phyloP scores from a whole-genome alignment of 2,329 filamentous ascomycete genomes.

The Cladophialophora chaetospira region DNA sequence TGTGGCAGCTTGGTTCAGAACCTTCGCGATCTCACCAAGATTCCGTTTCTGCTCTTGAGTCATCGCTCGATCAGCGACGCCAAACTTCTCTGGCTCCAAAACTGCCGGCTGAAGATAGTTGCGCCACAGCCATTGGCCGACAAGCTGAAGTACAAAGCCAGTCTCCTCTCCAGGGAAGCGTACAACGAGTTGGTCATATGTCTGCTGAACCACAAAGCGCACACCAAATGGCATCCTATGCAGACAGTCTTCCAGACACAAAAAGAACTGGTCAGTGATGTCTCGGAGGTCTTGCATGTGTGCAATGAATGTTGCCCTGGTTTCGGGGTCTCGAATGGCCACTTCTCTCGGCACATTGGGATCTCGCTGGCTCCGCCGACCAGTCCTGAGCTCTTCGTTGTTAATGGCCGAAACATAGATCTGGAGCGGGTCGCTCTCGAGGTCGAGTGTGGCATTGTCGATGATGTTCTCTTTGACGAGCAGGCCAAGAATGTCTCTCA shows the following conservation, averaged over 20 bases:
- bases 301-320: conserved; percentile 87
- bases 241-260: conserved; percentile 76
- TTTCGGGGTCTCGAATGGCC: conserved; percentile 94
- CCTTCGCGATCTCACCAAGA: conserved; percentile 84
- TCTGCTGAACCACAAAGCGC: conserved; percentile 82
- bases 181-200: conserved; percentile 73
- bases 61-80: conserved; percentile 85
- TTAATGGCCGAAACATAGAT: conserved; percentile 96
- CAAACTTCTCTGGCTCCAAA: conserved; percentile 86
- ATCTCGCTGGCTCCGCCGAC: conserved; percentile 75
- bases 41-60: conserved; percentile 93
- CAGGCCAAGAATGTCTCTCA: conserved; percentile 81
- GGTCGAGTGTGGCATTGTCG: conserved; percentile 83
- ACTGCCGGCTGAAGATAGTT: conserved; percentile 90
- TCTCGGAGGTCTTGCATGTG: conserved; percentile 92
- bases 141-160: conserved; percentile 75
- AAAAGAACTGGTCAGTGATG: conserved; percentile 88
- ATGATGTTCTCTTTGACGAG: conserved; percentile 90
- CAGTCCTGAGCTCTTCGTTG: conserved; percentile 93
- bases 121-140: conserved; percentile 90
- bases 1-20: conserved; percentile 84
- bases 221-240: conserved; percentile 91
- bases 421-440: conserved; percentile 96
- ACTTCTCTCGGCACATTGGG: conserved; percentile 86
- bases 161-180: conserved; percentile 80